Conservation (phyloP, 1,284 basidiomycete species). For the Mycena citricolor region DNA sequence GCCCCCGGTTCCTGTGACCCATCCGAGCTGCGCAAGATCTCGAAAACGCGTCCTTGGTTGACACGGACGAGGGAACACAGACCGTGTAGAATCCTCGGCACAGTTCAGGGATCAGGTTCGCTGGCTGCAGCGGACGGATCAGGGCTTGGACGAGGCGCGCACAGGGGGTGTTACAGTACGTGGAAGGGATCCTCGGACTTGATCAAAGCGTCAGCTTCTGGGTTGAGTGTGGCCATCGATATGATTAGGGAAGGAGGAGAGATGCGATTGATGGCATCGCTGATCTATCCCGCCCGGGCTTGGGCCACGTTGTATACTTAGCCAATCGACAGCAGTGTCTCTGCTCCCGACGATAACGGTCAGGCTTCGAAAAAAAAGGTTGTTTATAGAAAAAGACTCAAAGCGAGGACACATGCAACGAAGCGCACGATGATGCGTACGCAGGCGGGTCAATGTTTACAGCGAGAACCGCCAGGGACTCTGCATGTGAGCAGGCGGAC, state of each 20-base stretch:
- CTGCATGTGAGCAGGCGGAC: too few species aligned
- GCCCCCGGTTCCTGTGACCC: conserved; percentile 65
- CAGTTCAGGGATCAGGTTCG: conserved; percentile 79
- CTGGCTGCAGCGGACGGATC: conserved; percentile 54
- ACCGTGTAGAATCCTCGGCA: conserved; percentile 63
- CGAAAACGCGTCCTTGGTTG: conserved; percentile 1
- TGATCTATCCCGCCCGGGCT: too few species aligned
- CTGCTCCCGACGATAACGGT: too few species aligned
- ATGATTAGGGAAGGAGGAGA: too few species aligned
- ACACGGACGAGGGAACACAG: conserved; percentile 13
- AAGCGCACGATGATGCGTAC: too few species aligned
- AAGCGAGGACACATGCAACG: conserved; percentile 1
- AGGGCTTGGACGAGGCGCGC: neutral
- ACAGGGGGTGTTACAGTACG: conserved; percentile 33
- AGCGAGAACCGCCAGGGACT: too few species aligned
- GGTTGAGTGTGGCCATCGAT: too few species aligned
- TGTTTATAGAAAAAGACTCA: neutral
- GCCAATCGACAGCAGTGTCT: too few species aligned
- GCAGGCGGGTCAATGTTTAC: too few species aligned
- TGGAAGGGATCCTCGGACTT: conserved; percentile 45
- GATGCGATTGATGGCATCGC: too few species aligned
- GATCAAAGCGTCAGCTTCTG: conserved; percentile 14
- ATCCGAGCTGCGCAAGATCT: conserved; percentile 42
- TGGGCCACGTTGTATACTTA: too few species aligned
- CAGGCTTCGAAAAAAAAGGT: too few species aligned